Conservation (phyloP, 805 yeast genomes). For the Sugiyamaella valdiviana region DNA sequence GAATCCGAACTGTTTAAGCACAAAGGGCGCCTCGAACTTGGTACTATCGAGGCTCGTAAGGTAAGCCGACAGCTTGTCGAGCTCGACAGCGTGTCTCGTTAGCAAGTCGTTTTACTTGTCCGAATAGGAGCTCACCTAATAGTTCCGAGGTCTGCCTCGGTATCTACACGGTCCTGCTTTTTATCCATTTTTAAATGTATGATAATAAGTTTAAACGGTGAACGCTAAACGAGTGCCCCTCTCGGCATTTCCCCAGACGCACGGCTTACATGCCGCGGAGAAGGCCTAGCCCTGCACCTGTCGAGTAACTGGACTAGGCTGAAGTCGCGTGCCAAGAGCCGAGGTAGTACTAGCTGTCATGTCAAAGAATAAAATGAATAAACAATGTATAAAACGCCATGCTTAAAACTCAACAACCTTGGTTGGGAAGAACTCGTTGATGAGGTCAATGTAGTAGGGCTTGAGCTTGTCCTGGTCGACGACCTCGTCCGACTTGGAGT, state of each 20-base stretch:
- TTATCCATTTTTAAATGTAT: not conserved
- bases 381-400: not conserved
- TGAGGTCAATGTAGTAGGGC: conserved; percentile 54
- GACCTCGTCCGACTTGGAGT: conserved; percentile 51
- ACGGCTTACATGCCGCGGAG: not conserved
- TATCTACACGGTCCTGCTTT: conserved; percentile 23
- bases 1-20: conserved; percentile 47
- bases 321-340: too few species aligned
- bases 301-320: too few species aligned
- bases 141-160: conserved; percentile 31
- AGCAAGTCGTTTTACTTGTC: not conserved
- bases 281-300: too few species aligned
- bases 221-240: not conserved
- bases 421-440: conserved; percentile 60
- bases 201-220: not conserved
- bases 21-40: conserved; percentile 30
- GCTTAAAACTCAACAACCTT: conserved; percentile 49
- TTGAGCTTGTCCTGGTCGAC: conserved; percentile 47
- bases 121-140: conserved; percentile 3
- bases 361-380: not conserved
- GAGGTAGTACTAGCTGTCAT: not conserved
- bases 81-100: conserved; percentile 29
- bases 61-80: conserved; percentile 25
- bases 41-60: conserved; percentile 19
- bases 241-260: not conserved